Base-by-base conservation (phyloP, 2,329 filamentous ascomycete genomes). In the Cryphonectria naterciae region DNA sequence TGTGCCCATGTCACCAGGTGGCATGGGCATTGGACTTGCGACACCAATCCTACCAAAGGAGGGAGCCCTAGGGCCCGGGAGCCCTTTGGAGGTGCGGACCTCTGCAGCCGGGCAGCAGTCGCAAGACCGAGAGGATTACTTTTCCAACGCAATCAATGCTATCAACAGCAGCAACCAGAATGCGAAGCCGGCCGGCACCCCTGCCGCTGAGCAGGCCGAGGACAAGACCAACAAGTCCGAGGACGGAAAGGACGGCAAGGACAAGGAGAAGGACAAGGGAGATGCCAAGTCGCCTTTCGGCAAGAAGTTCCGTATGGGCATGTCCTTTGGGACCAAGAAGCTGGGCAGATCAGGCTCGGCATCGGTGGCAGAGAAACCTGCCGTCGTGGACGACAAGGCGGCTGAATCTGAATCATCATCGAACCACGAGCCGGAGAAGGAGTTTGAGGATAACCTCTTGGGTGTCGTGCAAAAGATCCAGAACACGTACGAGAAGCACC, bases 311-410 rank as follows among this genome's bases (percentile, higher is more conserved):
- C 90, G 92, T 64, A 92, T 93, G 88, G 87, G 87, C 81, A 88
- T 88, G 84, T 90, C 91, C 0, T 94, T 95, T 77, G 91, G 91
- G 75, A 92, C 91, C 77, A 98, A 97, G 84, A 97, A 97, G 81
- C 85, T 95, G 19, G 90, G 90, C 17, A 88, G 93, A 22, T 91
- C 91, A 2, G 84, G 87, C 4, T 91, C 91, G 4, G 88, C 88
- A 0, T 88, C 87, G 37, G 87, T 87, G 7, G 88, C 92, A 4
- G 89, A 92, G 72, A 97, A 96, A 79, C 90, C 93, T 0, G 88
- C 88, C 1, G 85, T 90, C 0, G 85, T 89, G 0, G 93, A 96
- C 75, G 93, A 97, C 77, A 95, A 94, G 80, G 88, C 88, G 1
- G 92, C 91, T 65, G 87, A 93, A 74, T 89, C 87, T 0, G 88